Evolutionary conservation across 495 filamentous ascomycete genomes (phyloP), one percentile per base, ranked within the genome.

Genomic region (Viridothelium virens): DNA sequence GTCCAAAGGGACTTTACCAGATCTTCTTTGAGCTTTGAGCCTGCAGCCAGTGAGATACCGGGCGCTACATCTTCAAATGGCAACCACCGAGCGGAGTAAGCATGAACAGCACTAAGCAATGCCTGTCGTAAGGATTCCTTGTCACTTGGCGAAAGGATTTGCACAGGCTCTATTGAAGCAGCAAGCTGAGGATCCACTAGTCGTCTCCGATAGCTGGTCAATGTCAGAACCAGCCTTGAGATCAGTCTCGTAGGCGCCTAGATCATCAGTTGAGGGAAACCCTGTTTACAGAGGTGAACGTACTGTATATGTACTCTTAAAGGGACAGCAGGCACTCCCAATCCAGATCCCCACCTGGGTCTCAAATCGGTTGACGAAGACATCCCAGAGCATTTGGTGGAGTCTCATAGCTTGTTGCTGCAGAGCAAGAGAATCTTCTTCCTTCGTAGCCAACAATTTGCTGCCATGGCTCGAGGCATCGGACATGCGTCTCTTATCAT

Each of bases 231-330:
- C 14, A 59, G 53, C 36, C 53, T 33, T 59, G 53, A 59, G n/a
- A 59, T 59, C 5, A 59, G 31, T 36, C 53, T 59, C 18, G 53
- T 59, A 18, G 53, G 53, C 53, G 53, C 53, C 53, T 59, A 36
- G 31, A 59, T 59, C 5, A 5, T 59, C 36, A 10, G 7, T 36
- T 34, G 18, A 18, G 10, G 14, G 3, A 59, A 18, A 36, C 36
- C 1, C 18, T 14, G n/a, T 34, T 33, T 11, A 9, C 25, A 4
- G 14, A 31, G 53, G 7, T 10, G 7, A 59, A 36, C 53, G 36
- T 59, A 59, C 53, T 36, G 53, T 59, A 59, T 59, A 59, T 34
- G 53, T 59, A 36, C 53, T 59, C 31, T 59, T 59, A 18, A 59
- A 59, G 4, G 53, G 53, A 36, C 53, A 59, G 14, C 53, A 59